Evolutionary conservation across 2,329 filamentous ascomycete genomes (phyloP).

Genomic region (Trichocomaceae sp.): DNA sequence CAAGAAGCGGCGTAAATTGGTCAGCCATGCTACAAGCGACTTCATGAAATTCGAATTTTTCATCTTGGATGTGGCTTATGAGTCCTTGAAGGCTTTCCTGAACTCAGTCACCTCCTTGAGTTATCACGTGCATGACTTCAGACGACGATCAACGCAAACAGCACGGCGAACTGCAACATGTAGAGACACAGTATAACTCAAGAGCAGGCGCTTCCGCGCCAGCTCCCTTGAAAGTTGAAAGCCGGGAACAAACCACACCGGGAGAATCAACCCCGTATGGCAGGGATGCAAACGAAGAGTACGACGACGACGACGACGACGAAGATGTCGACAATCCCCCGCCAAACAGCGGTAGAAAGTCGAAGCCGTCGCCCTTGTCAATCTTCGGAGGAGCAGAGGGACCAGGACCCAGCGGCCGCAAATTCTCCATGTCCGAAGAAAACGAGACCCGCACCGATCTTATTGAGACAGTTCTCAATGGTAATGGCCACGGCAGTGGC

Average conservation of each 20-base stretch:
- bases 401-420: neutral
- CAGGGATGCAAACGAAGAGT: neutral
- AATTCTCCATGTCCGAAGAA: constrained; percentile 8
- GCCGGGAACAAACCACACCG: neutral
- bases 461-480: neutral
- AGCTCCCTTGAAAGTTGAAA: neutral
- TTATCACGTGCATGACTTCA: constrained; percentile 2
- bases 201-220: neutral
- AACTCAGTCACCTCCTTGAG: neutral
- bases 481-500: neutral
- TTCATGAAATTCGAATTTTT: too few relatives aligned
- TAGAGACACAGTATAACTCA: neutral
- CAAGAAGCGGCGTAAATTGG: too few relatives aligned
- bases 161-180: neutral
- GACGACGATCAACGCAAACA: neutral
- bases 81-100: too few relatives aligned
- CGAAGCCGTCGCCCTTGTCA: neutral
- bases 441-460: constrained; percentile 2
- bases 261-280: neutral
- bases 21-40: too few relatives aligned
- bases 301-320: neutral
- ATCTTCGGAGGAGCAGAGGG: neutral
- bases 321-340: too few relatives aligned
- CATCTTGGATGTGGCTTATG: too few relatives aligned
- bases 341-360: neutral